These are phyloP conservation scores for Narthecium ossifragum DNA, from an alignment of 106 monocot genomes.

Conservation along the genomic window DNA sequence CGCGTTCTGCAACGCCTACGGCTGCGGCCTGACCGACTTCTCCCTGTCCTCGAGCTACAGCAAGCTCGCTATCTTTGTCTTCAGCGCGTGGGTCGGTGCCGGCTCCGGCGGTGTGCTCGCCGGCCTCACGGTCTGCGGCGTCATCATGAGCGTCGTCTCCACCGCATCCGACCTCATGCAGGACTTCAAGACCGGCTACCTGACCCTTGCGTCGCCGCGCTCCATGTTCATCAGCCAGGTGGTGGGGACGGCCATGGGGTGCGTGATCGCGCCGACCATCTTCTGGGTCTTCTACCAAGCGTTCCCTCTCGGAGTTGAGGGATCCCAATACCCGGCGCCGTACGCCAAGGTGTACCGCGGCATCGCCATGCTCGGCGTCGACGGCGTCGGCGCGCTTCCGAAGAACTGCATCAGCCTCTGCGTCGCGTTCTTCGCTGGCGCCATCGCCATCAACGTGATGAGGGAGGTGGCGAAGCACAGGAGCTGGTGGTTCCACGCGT, in stretches of 20 bases:
- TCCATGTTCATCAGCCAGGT: neutral
- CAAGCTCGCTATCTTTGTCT: neutral
- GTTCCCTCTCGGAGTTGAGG: neutral
- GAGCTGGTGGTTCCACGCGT: neutral
- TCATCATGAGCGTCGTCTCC: neutral
- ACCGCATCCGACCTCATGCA: neutral
- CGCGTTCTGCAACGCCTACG: neutral
- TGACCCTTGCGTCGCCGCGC: neutral
- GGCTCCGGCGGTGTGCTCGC: neutral
- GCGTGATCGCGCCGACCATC: neutral
- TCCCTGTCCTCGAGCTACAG: neutral
- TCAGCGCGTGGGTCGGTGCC: neutral
- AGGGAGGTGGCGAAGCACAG: neutral
- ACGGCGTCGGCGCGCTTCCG: neutral
- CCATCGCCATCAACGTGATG: neutral
- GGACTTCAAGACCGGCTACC: neutral
- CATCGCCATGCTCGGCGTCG: neutral
- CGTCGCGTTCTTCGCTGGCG: neutral
- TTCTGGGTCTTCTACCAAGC: neutral
- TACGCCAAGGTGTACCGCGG: neutral
- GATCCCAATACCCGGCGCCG: neutral
- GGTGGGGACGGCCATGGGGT: neutral
- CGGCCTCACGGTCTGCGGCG: neutral
- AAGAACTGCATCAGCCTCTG: constrained; percentile 3
- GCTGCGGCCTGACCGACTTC: neutral